A percentile compares a stretch with the other conserved stretches of the same genome.
These are phyloP conservation scores for Alternaria gansuensis DNA, from an alignment of 2,329 filamentous ascomycete species.

Conservation along the genomic window DNA sequence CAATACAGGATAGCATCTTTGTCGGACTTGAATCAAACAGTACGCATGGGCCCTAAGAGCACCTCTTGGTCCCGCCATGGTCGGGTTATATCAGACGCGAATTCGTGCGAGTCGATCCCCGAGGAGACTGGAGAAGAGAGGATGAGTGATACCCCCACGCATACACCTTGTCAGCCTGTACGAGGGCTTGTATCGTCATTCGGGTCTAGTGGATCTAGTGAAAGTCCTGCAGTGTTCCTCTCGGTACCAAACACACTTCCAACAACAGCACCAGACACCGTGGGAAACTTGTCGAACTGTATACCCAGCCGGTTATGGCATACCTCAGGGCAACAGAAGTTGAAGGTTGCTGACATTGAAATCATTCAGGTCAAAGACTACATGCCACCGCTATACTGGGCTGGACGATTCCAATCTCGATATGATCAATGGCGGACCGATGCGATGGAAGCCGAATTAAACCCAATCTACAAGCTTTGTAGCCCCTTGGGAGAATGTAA, in stretches of 20 bases:
- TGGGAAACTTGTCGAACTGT: not conserved
- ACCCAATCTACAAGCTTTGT: constrained; percentile 19
- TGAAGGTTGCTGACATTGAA: constrained; percentile 34
- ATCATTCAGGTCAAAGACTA: constrained; percentile 44
- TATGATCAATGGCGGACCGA: constrained; percentile 49
- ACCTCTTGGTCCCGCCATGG: constrained; percentile 1
- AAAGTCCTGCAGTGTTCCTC: constrained; percentile 5
- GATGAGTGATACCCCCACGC: not conserved
- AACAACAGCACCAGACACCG: not conserved
- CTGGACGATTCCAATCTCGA: constrained; percentile 46
- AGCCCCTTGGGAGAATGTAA: constrained; percentile 35
- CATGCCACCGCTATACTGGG: constrained; percentile 49
- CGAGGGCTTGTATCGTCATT: not conserved
- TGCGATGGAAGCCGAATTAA: constrained; percentile 36
- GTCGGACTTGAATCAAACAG: constrained; percentile 17
- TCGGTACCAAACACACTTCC: not conserved
- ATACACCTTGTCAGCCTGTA: not conserved
- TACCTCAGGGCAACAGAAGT: constrained; percentile 11
- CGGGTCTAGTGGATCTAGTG: constrained; percentile 5
- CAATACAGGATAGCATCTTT: constrained; percentile 33
- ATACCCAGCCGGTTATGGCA: constrained; percentile 18
- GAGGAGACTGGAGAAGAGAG: constrained; percentile 15
- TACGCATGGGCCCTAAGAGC: constrained; percentile 3
- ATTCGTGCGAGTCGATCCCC: constrained; percentile 15
- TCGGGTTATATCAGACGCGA: constrained; percentile 7